Conservation (phyloP, 1,284 basidiomycete genomes). For the Naganishia albida region DNA sequence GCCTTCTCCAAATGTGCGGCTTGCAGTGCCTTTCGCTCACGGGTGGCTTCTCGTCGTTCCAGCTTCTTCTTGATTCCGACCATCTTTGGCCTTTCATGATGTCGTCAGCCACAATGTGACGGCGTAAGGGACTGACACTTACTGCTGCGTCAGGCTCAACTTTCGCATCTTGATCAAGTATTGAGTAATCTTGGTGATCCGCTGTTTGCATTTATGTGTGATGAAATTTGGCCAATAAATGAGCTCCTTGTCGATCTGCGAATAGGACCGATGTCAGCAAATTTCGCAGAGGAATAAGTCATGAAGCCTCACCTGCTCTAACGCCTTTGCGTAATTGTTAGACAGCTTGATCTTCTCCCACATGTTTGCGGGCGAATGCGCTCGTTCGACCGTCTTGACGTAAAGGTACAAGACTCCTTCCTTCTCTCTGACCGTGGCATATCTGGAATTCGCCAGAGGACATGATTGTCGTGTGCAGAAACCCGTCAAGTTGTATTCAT, state of each 20-base stretch:
- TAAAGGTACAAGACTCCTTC: slow-evolving; percentile 94
- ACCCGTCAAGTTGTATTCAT: slow-evolving; percentile 99
- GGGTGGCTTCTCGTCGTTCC: slow-evolving; percentile 86
- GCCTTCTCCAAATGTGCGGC: slow-evolving; percentile 91
- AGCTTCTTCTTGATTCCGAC: slow-evolving; percentile 97
- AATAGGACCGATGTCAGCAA: slow-evolving; percentile 3
- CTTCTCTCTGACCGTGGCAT: slow-evolving; percentile 94
- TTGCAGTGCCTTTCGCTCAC: slow-evolving; percentile 92
- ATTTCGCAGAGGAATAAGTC: neutral
- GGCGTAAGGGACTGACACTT: slow-evolving; percentile 48
- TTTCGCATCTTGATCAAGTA: slow-evolving; percentile 98
- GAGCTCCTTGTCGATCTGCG: slow-evolving; percentile 88
- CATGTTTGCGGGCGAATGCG: slow-evolving; percentile 92
- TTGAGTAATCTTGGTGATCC: slow-evolving; percentile 98
- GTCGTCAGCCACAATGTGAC: neutral
- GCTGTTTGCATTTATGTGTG: slow-evolving; percentile 98
- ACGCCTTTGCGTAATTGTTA: slow-evolving; percentile 89
- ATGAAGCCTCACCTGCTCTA: slow-evolving; percentile 72
- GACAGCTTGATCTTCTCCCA: slow-evolving; percentile 95
- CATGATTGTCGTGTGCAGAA: slow-evolving; percentile 95
- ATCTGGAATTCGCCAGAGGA: slow-evolving; percentile 93
- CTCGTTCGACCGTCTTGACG: slow-evolving; percentile 96
- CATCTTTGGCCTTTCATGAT: slow-evolving; percentile 73
- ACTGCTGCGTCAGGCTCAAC: slow-evolving; percentile 86
- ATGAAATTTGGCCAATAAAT: slow-evolving; percentile 97